Base-by-base conservation (phyloP, 2,329 filamentous ascomycete genomes). In the Gnomoniopsis smithogilvyi region DNA sequence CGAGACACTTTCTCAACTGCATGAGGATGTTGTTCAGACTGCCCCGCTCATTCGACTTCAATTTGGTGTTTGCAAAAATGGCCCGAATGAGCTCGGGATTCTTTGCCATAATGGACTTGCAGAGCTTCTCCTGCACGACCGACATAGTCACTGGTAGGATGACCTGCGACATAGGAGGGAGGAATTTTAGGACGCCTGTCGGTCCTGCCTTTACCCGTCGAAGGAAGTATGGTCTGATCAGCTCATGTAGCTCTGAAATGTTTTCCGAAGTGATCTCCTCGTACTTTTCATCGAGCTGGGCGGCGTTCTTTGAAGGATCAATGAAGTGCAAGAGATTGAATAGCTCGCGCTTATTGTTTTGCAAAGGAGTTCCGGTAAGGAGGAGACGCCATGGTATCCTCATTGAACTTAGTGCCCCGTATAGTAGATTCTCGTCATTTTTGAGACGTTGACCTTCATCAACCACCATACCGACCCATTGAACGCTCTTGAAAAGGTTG, bases 291-390 rank as follows among this genome's bases (percentile, higher is more conserved):
- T 98, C 94, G 2, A 98, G 77, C 21, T 82, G 74, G 36, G 84
- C 84, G 0, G 95, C 93, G 65, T 92, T 83, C 50, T 80, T 76
- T 1, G 76, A 78, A 7, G 86, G 82, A 68, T 99, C 92, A 47
- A 97, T 82, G 72, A 99, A 99, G 64, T 98, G 94, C 3, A 99
- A 76, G n/a, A 99, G 80, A 68, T 97, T 99, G 78, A 98, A 98
- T 0, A 99, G 78, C 72, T 99, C 95, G 50, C 92, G 84, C 65
- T 92, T 91, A 70, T 97, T 98, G 74, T 99, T 99, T 67, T 99
- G 95, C 14, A 99, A 76, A 0, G 95, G 95, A 0, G 95, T 99
- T 2, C 87, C 92, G 73, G 94, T 98, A 36, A 99, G 80, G 1
- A 99, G 81, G 43, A 96, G 81, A 55, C 92, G 88, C 74, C 95